Evolutionary conservation across 192 early-diverging fungal species (phyloP).

Genomic region (Nowakowskiella sp.): DNA sequence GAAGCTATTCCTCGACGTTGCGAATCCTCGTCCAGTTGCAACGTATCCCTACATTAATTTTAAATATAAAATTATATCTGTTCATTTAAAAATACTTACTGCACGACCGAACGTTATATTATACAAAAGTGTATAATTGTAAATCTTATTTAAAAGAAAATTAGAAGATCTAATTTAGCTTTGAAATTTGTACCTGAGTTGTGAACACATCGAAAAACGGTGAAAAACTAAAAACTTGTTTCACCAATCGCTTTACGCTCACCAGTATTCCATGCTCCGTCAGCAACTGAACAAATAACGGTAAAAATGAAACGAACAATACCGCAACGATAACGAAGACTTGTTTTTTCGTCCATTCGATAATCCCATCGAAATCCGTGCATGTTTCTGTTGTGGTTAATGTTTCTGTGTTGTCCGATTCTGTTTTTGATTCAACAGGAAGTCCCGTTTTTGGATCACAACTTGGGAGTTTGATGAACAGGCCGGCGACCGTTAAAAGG

Average conservation of each 20-base stretch:
- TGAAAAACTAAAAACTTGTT: conserved; percentile 75
- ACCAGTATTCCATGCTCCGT: conserved; percentile 73
- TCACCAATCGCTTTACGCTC: conserved; percentile 60
- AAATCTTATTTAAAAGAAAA: no score
- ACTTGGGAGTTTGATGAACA: conserved; percentile 51
- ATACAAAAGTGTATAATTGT: conserved; percentile 70
- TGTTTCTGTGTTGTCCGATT: conserved; percentile 21
- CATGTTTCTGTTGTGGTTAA: conserved; percentile 44
- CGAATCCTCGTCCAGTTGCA: conserved; percentile 77
- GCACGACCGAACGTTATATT: conserved; percentile 75
- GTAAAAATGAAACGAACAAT: conserved; percentile 72
- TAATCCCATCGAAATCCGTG: conserved; percentile 62
- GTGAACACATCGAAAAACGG: conserved; percentile 78
- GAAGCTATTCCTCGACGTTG: conserved; percentile 70
- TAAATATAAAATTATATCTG: no score
- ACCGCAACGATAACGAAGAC: conserved; percentile 74
- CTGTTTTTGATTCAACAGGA: conserved; percentile 34
- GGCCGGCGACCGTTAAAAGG: conserved; percentile 65
- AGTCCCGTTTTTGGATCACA: conserved; percentile 32
- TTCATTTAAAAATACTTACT: no score
- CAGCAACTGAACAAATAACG: conserved; percentile 74
- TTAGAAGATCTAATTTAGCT: no score
- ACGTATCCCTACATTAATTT: no score
- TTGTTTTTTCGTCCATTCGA: conserved; percentile 75
- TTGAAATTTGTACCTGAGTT: no score